Base-by-base conservation (phyloP, 805 yeast genomes). In the Metschnikowia picachoensis region DNA sequence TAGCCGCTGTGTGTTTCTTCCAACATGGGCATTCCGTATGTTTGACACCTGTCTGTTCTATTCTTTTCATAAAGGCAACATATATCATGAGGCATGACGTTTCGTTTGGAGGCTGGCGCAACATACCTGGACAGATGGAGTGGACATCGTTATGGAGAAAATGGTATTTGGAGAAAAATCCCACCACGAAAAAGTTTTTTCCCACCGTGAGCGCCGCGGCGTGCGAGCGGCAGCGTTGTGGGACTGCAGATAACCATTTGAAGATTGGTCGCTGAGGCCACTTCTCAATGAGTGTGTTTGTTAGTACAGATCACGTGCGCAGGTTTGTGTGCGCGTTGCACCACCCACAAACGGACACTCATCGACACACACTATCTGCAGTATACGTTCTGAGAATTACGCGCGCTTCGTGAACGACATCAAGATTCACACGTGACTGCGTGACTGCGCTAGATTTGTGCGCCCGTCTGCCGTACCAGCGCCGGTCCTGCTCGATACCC, bases 91-190 rank as follows among this genome's bases (percentile, higher is more conserved):
- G 7, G 25, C 25, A 20, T 20, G 25, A 20, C 25, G 25, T 20
- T 20, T 20, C 25, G 25, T 20, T 20, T 7, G 25, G 25, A 7
- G 25, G 25, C 25, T 20, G 25, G 25, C 25, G 25, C 25, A 58
- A 83, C 90, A 79, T 83, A 83, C 90, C 82, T 85, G 91, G 73
- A 86, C 92, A 78, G 91, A 84, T 82, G 86, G 89, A 74, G 89
- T 73, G 72, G 85, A 80, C 85, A 80, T 81, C 70, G 57, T 72
- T 50, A 42, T 70, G 67, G 51, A 57, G 48, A 68, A 66, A 71
- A 69, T 70, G 73, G 74, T 70, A 70, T 61, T 39, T 47, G 55
- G 44, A 15, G 43, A 47, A 43, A 55, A 60, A 57, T 60, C 58
- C 58, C 53, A 16, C 52, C 37, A 39, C 33, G 46, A 46, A 41